Evolutionary conservation across 768 basidiomycete species (phyloP).

Genomic region (Daedaleopsis sinensis): DNA sequence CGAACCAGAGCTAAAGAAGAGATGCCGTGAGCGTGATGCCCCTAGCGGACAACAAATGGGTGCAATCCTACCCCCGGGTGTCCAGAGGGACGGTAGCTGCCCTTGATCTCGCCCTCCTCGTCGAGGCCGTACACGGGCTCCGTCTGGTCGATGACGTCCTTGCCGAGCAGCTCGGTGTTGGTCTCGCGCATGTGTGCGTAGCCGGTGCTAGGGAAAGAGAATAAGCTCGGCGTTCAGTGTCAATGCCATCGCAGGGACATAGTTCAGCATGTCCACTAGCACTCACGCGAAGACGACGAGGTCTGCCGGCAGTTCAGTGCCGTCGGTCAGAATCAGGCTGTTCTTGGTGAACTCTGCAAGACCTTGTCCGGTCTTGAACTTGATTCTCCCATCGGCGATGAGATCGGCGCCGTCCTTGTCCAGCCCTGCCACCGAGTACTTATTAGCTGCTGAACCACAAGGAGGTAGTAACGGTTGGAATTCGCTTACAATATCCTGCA

Average conservation of each 20-base stretch:
- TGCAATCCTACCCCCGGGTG: constrained; percentile 46
- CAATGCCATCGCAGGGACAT: no score
- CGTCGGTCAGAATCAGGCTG: constrained; percentile 27
- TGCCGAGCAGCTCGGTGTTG: constrained; percentile 38
- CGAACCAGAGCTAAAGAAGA: constrained; percentile 50
- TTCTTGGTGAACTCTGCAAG: constrained; percentile 31
- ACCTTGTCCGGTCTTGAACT: constrained; percentile 45
- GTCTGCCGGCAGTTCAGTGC: constrained; percentile 27
- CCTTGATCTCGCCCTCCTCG: constrained; percentile 42
- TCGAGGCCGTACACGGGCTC: constrained; percentile 43
- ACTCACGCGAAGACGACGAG: constrained; percentile 33
- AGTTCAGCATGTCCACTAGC: no score
- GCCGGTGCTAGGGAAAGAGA: constrained; percentile 31
- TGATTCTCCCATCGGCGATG: constrained; percentile 53
- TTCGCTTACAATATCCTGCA: constrained; percentile 14
- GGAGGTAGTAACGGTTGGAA: no score
- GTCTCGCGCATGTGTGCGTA: constrained; percentile 37
- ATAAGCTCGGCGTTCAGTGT: no score
- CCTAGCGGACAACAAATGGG: no score
- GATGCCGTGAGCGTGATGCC: no score
- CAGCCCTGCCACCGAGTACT: constrained; percentile 7
- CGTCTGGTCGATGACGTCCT: constrained; percentile 37
- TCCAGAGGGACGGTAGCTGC: constrained; percentile 43
- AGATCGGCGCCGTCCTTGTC: constrained; percentile 44
- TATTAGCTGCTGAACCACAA: no score